Evolutionary conservation across 176 grass and related monocot species (phyloP).

Genomic region (Pontederia crassipes): DNA sequence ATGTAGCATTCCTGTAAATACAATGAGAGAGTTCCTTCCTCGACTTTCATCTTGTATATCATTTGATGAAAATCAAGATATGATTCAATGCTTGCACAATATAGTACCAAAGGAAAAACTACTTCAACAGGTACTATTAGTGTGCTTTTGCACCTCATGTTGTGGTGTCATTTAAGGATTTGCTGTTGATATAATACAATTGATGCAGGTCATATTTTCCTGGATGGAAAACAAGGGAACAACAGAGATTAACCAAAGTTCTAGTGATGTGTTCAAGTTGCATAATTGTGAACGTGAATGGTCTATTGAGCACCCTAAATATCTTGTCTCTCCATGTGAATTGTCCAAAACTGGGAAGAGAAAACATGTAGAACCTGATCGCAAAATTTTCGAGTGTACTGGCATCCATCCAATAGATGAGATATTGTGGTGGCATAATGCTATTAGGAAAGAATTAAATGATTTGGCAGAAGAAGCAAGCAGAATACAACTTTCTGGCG

Average conservation of each 20-base stretch:
- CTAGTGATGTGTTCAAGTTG: slow-evolving; percentile 6
- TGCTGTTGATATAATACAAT: not conserved
- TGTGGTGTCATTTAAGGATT: not conserved
- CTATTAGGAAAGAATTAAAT: slow-evolving; percentile 55
- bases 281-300: slow-evolving; percentile 16
- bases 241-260: slow-evolving; percentile 15
- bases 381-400: slow-evolving; percentile 1
- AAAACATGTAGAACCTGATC: slow-evolving; percentile 34
- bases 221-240: slow-evolving; percentile 51
- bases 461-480: slow-evolving; percentile 57
- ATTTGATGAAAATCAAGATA: slow-evolving; percentile 54
- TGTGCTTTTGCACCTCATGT: not conserved
- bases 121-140: slow-evolving; percentile 50
- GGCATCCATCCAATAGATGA: slow-evolving; percentile 74
- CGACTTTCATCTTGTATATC: slow-evolving; percentile 70
- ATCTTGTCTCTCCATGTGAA: slow-evolving; percentile 25
- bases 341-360: slow-evolving; percentile 45
- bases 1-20: slow-evolving; percentile 70
- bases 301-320: slow-evolving; percentile 15
- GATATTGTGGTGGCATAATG: slow-evolving; percentile 87
- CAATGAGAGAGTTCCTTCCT: slow-evolving; percentile 82
- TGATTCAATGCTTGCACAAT: slow-evolving; percentile 55
- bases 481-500: slow-evolving; percentile 48
- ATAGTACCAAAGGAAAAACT: slow-evolving; percentile 63
- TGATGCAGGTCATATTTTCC: slow-evolving; percentile 59